Conservation (phyloP, 2,329 filamentous ascomycete species). For the Samsoniella hepiali region DNA sequence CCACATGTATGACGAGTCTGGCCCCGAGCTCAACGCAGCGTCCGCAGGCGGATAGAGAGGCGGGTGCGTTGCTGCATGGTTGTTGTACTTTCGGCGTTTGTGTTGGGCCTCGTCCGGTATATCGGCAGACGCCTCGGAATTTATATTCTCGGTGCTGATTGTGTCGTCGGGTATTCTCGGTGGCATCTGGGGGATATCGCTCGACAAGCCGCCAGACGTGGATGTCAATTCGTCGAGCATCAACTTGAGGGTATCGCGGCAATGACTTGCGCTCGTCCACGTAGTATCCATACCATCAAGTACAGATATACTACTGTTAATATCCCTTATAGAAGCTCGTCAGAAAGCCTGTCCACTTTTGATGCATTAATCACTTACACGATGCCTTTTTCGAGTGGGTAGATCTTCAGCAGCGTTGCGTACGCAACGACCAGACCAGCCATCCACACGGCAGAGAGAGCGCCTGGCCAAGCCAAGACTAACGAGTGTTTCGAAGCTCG, state of each 20-base stretch:
- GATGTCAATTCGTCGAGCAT: conserved; percentile 5
- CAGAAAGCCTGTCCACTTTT: not conserved
- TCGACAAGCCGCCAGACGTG: not conserved
- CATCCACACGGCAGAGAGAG: conserved; percentile 36
- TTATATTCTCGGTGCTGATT: not conserved
- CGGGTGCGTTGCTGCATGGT: not conserved
- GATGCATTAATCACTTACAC: conserved; percentile 2
- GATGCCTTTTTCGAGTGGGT: conserved; percentile 24
- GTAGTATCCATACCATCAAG: not conserved
- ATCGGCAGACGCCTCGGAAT: not conserved
- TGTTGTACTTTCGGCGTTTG: conserved; percentile 4
- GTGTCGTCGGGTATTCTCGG: not conserved
- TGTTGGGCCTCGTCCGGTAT: not conserved
- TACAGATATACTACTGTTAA: not conserved
- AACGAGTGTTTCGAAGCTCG: conserved; percentile 21
- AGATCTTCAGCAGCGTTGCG: conserved; percentile 30
- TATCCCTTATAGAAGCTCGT: not conserved
- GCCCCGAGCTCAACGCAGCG: no score
- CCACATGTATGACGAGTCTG: conserved; percentile 2
- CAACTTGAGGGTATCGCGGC: conserved; percentile 2
- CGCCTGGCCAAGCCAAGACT: conserved; percentile 35
- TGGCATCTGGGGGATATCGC: not conserved
- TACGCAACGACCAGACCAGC: conserved; percentile 36
- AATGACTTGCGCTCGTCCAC: conserved; percentile 5
- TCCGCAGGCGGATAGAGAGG: not conserved